Base-by-base conservation (phyloP, 768 basidiomycete species). In the Boletus sensibilis region DNA sequence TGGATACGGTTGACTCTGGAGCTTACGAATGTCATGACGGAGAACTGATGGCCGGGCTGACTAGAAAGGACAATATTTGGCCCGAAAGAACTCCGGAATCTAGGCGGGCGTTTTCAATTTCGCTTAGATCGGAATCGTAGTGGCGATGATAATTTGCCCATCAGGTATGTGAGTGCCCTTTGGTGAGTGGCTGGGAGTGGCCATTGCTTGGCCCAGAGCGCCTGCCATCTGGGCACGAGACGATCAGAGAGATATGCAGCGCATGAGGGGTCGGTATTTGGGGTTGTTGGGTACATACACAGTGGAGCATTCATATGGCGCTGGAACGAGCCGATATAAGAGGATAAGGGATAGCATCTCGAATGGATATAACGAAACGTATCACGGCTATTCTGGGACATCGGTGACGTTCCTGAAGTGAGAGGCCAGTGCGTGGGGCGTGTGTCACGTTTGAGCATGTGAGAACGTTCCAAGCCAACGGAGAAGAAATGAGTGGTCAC, bases 111-210 rank as follows among this genome's bases (percentile, higher is more conserved):
- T 63, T 58, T 56, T 65, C 56, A 45, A 69, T 67, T 60, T 71
- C 69, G 69, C 59, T 61, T 69, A 65, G 69, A 71, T 72, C 60
- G 65, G 63, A 61, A 52, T 61, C 56, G 47, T 40, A 29, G 68
- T 59, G 64, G 64, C 67, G 58, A 55, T 65, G 68, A 63, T 27
- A 42, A n/a, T 56, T 53, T 50, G 55, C 45, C 50, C 52, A 63
- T 54, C 53, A 13, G 55, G 53, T 35, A 60, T 54, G 60, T 21
- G 54, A 52, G 58, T 50, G 39, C 5, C 44, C 53, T 33, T 50
- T 39, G 10, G 43, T 13, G n/a, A 12, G 37, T 35, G 39, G 52
- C 25, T 46, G 35, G 50, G 48, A 38, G 43, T 40, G 51, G 38
- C 7, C 33, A 45, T 47, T 27, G 39, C n/a, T 29, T 21, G 52